Conservation (phyloP, 257 asterid genomes). For the Asclepias syriaca region DNA sequence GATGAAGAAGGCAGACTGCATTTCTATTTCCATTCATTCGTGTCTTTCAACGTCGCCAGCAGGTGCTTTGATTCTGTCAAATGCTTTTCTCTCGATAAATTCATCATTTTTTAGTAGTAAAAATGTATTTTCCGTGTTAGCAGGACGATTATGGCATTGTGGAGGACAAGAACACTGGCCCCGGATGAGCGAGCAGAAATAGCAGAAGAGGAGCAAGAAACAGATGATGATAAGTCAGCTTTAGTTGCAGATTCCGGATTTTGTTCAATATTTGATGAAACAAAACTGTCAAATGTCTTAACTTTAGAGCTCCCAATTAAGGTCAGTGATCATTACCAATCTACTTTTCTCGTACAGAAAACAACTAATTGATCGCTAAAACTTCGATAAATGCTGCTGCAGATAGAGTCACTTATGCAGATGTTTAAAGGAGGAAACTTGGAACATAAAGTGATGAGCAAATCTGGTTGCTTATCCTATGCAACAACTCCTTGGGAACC, state of each 20-base stretch:
- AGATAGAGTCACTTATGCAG: conserved; percentile 57
- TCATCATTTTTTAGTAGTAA: background rate
- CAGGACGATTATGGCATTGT: conserved; percentile 81
- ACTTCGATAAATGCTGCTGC: conserved; percentile 16
- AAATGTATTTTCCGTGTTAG: conserved; percentile 12
- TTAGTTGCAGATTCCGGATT: conserved; percentile 44
- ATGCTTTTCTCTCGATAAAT: background rate
- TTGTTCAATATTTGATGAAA: conserved; percentile 49
- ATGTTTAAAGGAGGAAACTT: conserved; percentile 79
- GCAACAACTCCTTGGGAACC: conserved; percentile 56
- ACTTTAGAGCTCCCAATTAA: conserved; percentile 52
- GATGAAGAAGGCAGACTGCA: conserved; percentile 84
- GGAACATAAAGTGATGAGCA: conserved; percentile 72
- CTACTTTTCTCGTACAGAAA: background rate
- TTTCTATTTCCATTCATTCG: conserved; percentile 82
- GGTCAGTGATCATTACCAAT: conserved; percentile 34
- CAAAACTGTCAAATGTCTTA: conserved; percentile 52
- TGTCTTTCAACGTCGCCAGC: conserved; percentile 69
- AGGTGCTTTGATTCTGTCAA: conserved; percentile 36
- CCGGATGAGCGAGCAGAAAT: conserved; percentile 52
- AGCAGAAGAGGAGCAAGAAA: conserved; percentile 50
- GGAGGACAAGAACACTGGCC: conserved; percentile 69
- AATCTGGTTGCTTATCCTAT: conserved; percentile 71
- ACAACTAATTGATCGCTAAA: background rate
- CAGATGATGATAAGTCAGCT: conserved; percentile 42